Base-by-base conservation (phyloP, 108 stramenopile genomes). In the Nitzschia putrida region DNA sequence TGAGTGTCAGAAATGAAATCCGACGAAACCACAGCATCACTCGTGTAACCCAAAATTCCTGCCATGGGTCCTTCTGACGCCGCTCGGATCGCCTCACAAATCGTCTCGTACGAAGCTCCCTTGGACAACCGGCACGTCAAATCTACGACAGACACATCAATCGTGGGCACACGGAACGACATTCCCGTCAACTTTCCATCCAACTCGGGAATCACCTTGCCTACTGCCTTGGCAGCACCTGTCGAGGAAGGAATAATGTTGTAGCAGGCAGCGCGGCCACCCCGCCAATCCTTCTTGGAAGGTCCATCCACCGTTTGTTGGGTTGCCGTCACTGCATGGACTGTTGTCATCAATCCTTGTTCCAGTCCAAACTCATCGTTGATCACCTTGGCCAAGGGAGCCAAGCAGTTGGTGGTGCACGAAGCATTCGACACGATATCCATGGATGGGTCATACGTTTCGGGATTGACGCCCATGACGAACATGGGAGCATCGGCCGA, bases 121-220 rank as follows among this genome's bases (percentile, higher is more conserved):
- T 97, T 98, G 21, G 93, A 81, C 44, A 98, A 90, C 20, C 89
- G 82, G 57, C 81, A 81, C 61, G 99, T 99, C 68, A 99, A 90
- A 76, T 99, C 99, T 52, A 99, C 98, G 34, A 98, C 97, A 26
- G 97, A 97, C 26, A 99, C 99, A 65, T 99, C 94, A 69, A 94
- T 93, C 41, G 96, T 97, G 26, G 99, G 99, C n/a, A 99, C 98
- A 72, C 99, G 97, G 94, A 99, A 98, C 3, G 95, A 80, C 98
- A 99, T 98, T 63, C 98, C 98, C 8, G 98, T 99, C 61, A 99
- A 94, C 94, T 99, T 99, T 38, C 98, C 97, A 68, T 98, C 97
- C 68, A 99, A 79, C 71, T 85, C 84, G 25, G 98, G 98, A 61
- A 98, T 97, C 64, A 97, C 96, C 84, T 96, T 95, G 39, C 94